Conservation (phyloP, 768 basidiomycete species). For the Tricholomella constricta region DNA sequence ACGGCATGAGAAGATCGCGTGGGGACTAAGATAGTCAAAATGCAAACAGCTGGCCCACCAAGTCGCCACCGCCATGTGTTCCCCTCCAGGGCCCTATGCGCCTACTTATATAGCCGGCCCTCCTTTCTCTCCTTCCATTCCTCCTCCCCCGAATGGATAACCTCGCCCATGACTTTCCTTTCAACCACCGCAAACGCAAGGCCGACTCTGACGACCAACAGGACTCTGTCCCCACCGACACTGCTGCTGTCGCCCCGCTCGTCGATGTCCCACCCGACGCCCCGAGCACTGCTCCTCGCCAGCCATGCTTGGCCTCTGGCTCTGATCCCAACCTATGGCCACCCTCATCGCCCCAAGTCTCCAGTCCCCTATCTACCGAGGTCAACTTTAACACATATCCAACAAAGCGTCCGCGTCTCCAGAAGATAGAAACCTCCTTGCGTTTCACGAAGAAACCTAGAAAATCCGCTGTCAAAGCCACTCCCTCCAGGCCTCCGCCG, state of each 20-base stretch:
- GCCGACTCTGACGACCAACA: slow-evolving; percentile 51
- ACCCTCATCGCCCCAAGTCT: slow-evolving; percentile 32
- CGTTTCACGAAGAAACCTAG: slow-evolving; percentile 18
- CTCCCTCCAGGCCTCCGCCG: slow-evolving; percentile 23
- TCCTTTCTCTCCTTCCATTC: slow-evolving; percentile 18
- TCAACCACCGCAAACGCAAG: slow-evolving; percentile 70
- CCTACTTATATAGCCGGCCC: slow-evolving; percentile 34
- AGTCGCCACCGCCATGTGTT: slow-evolving; percentile 42
- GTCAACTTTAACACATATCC: slow-evolving; percentile 23
- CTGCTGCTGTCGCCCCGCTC: slow-evolving; percentile 34
- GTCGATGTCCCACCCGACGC: slow-evolving; percentile 11
- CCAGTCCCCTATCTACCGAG: slow-evolving; percentile 32
- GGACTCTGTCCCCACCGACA: slow-evolving; percentile 27
- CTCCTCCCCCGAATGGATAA: slow-evolving; percentile 53
- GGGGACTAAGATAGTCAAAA: slow-evolving; percentile 18
- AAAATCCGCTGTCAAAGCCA: slow-evolving; percentile 18
- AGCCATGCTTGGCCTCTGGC: slow-evolving; percentile 37
- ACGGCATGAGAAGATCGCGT: slow-evolving; percentile 38
- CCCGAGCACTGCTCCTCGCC: slow-evolving; percentile 38
- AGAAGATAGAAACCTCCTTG: slow-evolving; percentile 32
- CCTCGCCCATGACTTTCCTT: slow-evolving; percentile 53
- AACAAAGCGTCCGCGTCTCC: slow-evolving; percentile 44
- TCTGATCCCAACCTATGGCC: slow-evolving; percentile 30
- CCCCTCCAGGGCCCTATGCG: slow-evolving; percentile 5
- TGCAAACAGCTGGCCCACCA: slow-evolving; percentile 10